Evolutionary conservation across 176 grass and related monocot genomes (phyloP).

Genomic region (Triticum dicoccoides): DNA sequence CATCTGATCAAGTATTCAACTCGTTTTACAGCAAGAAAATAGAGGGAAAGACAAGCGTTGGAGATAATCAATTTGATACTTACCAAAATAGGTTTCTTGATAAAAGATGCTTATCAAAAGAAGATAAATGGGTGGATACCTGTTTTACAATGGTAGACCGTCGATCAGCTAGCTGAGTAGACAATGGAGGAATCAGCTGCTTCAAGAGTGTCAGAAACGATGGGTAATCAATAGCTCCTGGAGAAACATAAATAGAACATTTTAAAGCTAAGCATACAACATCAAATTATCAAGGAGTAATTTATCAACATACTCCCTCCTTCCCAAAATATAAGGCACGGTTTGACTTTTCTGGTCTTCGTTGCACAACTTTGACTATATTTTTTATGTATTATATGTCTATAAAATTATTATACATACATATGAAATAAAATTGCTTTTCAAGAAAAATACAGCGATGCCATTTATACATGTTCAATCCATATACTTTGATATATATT

Average conservation of each 20-base stretch:
- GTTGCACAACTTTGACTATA: too few species aligned
- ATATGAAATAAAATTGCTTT: too few species aligned
- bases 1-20: slow-evolving; percentile 11
- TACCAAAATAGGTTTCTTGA: background rate
- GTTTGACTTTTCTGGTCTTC: too few species aligned
- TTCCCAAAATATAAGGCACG: too few species aligned
- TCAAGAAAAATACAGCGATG: too few species aligned
- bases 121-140: slow-evolving; percentile 36
- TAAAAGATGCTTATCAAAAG: background rate
- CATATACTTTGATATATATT: too few species aligned
- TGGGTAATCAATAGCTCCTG: slow-evolving; percentile 83
- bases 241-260: slow-evolving; percentile 18
- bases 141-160: slow-evolving; percentile 99
- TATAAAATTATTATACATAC: too few species aligned
- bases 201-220: slow-evolving; percentile 85
- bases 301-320: background rate
- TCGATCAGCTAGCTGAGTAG: slow-evolving; percentile 86
- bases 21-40: background rate
- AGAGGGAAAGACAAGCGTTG: background rate
- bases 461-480: too few species aligned
- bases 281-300: background rate
- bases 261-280: background rate
- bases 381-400: too few species aligned
- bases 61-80: background rate
- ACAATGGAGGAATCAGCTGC: slow-evolving; percentile 78